Evolutionary conservation across 2,329 filamentous ascomycete species (phyloP), one percentile per base, ranked within the genome.

Genomic region (Ophiocordyceps camponoti-leonardi): DNA sequence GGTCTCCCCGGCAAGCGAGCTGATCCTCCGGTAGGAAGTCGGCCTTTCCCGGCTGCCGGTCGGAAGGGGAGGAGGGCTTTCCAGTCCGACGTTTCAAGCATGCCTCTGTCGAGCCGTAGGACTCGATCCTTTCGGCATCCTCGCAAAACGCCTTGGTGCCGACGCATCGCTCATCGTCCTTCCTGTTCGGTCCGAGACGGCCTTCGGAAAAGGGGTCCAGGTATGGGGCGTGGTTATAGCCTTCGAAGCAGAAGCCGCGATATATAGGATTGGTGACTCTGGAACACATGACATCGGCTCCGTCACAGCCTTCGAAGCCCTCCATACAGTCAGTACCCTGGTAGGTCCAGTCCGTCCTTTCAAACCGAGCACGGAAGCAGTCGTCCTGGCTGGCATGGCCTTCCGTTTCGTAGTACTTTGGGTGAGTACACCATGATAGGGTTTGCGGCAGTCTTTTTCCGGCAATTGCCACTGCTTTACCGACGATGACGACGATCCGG

Each of bases 241-340:
- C 30, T 22, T 19, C 42, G 19, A 33, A 44, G 42, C 42, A 44
- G 2, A 11, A 37, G 19, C 13, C n/a, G 42, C 42, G 42, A 35
- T 23, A 12, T 23, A 20, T 12, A 12, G 14, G 16, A 37, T 37
- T 20, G 11, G 23, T 28, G 10, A 44, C 31, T 23, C 31, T 44
- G 20, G 39, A 42, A 35, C 44, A 46, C 14, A 46, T n/a, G 12
- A 42, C 31, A 26, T 42, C 40, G 28, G 45, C 43, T 31, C 45
- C 45, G 22, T 46, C 45, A 31, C 45, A 46, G 28, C 10, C 13
- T 26, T 43, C 45, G 7, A 43, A 43, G 19, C 35, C 7, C 5
- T 19, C 20, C 22, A 43, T 18, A 22, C 45, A 46, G 13, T 43
- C 45, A 6, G 41, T 46, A n/a, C 22, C 37, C 14, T 43, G 39